Base-by-base conservation (phyloP, 352 stramenopile genomes). In the Phytophthora fragariaefolia region DNA sequence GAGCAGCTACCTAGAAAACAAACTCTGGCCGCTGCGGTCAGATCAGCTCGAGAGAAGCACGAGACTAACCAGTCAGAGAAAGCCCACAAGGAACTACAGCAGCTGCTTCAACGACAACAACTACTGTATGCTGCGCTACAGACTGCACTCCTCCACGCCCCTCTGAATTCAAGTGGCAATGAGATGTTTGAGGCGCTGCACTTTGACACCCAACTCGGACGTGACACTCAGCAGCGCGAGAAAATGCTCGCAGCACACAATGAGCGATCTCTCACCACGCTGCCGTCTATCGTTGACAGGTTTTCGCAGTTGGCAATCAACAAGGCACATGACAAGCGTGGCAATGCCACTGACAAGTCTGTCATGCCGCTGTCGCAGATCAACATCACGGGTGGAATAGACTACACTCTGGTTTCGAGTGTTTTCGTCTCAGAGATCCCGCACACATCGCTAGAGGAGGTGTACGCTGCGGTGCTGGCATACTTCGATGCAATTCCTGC, bases 401-500 rank as follows among this genome's bases (percentile, higher is more conserved):
- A 76, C 52, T 57, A 58, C 52, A 74, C 74, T 4, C 47, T 79
- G 30, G 58, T 81, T 9, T 70, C 74, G 5, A 81, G 67, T 24
- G 63, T 74, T 6, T 81, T 78, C 53, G 55, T 81, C 1, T 63
- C 70, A 6, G 71, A 81, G 52, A 78, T 81, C 51, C 70, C 74
- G 2, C 59, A 75, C 43, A 45, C 66, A 15, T 74, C 72, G 17
- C 46, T 79, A 24, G 60, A 71, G 32, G 49, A 62, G 6, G 67
- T 76, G 6, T 69, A 74, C 38, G 55, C 46, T 1, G 72, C 63
- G 0, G 64, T 70, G 34, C 17, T 73, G 24, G 26, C 55, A 17
- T 79, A 77, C 46, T 74, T 77, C n/a, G 40, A 68, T 17, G 68
- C 49, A 46, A 66, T 73, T 9, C 64, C 64, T 6, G 42, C 26